Evolutionary conservation across 352 stramenopile species (phyloP).

Genomic region (Pythium dissimile): DNA sequence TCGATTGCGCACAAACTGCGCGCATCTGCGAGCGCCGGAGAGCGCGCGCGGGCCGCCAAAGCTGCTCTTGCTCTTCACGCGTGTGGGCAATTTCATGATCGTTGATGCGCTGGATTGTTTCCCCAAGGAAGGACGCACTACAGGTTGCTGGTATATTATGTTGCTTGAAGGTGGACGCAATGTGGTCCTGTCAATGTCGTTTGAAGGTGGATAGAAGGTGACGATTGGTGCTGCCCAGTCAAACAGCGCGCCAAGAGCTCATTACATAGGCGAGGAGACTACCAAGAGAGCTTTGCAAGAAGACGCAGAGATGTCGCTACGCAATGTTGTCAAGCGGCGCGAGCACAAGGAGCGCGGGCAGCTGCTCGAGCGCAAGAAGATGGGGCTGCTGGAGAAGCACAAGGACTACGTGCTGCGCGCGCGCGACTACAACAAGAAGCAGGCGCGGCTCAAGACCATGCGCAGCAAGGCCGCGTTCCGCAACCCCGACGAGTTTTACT

Average conservation of each 20-base stretch:
- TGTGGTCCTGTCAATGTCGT: neutral
- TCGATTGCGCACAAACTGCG: neutral
- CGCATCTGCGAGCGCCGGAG: neutral
- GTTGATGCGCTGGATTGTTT: neutral
- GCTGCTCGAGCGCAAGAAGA: slow-evolving; percentile 86
- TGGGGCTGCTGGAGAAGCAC: slow-evolving; percentile 98
- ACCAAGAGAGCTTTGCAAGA: neutral
- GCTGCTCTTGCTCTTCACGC: neutral
- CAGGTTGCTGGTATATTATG: neutral
- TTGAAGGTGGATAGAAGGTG: neutral
- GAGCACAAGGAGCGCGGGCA: slow-evolving; percentile 99
- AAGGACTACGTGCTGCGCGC: slow-evolving; percentile 97
- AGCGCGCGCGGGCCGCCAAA: neutral
- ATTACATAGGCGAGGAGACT: no score
- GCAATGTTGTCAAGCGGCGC: slow-evolving; percentile 98
- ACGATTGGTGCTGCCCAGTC: slow-evolving; percentile 4
- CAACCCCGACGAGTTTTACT: slow-evolving; percentile 99
- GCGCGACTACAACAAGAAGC: slow-evolving; percentile 95
- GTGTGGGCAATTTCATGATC: neutral
- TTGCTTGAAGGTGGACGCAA: neutral
- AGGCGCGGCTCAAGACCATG: slow-evolving; percentile 86
- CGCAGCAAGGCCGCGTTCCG: slow-evolving; percentile 91
- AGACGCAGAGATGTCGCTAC: slow-evolving; percentile 75
- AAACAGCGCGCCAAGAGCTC: neutral
- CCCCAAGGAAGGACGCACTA: neutral